These are phyloP conservation scores for Albugo laibachii DNA, from an alignment of 352 stramenopile species.

Conservation along the genomic window DNA sequence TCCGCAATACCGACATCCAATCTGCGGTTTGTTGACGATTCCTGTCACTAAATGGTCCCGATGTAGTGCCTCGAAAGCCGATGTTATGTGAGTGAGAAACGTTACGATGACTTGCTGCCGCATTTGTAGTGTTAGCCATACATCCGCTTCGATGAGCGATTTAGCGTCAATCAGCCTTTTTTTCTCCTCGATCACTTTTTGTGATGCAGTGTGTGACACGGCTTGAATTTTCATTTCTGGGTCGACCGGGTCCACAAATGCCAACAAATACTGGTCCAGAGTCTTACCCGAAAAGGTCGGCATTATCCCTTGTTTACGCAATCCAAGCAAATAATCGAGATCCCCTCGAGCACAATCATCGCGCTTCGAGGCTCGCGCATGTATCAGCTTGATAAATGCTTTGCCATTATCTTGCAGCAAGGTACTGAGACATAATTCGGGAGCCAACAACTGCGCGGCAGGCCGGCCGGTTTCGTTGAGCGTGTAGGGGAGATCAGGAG, in stretches of 20 bases:
- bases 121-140: constrained; percentile 74
- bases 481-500: constrained; percentile 55
- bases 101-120: constrained; percentile 62
- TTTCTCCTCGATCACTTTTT: constrained; percentile 31
- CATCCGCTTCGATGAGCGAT: constrained; percentile 62
- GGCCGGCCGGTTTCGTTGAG: constrained; percentile 14
- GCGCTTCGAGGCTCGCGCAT: constrained; percentile 35
- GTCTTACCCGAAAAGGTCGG: constrained; percentile 71
- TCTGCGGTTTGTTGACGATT: constrained; percentile 5
- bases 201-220: constrained; percentile 38
- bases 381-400: constrained; percentile 49
- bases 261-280: constrained; percentile 49
- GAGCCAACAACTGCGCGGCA: constrained; percentile 45
- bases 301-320: constrained; percentile 45
- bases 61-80: constrained; percentile 74
- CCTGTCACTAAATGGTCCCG: constrained; percentile 32
- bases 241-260: constrained; percentile 56
- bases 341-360: constrained; percentile 64
- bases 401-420: constrained; percentile 68
- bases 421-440: constrained; percentile 48
- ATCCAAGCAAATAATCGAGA: constrained; percentile 36
- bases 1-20: constrained; percentile 56
- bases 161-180: constrained; percentile 41
- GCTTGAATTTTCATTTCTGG: constrained; percentile 60
- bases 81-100: constrained; percentile 61